These are phyloP conservation scores for Gonium pectorale DNA, from an alignment of 139 green algal species.

Conservation along the genomic window DNA sequence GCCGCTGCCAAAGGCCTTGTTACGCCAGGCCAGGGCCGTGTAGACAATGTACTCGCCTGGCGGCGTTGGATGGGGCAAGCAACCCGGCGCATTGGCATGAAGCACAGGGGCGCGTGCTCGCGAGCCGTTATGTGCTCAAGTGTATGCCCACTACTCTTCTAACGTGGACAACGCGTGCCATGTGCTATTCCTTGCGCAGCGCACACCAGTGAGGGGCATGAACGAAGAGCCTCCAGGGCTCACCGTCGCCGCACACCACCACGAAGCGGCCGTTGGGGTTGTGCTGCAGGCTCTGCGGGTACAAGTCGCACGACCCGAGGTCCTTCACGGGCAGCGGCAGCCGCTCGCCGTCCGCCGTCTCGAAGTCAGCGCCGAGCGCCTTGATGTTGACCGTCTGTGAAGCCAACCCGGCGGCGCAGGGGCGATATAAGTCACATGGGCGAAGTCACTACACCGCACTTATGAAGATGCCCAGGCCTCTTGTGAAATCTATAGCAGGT, in stretches of 20 bases:
- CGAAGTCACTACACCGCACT: too few relatives aligned
- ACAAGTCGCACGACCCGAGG: constrained; percentile 94
- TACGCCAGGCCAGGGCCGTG: constrained; percentile 98
- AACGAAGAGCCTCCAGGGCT: background rate
- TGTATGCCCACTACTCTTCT: too few relatives aligned
- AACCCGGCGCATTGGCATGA: too few relatives aligned
- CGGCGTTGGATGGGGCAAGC: too few relatives aligned
- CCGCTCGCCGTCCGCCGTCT: constrained; percentile 93
- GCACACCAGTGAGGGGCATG: background rate
- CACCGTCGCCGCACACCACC: constrained; percentile 93
- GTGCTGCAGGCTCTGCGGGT: constrained; percentile 93
- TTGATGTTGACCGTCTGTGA: constrained; percentile 91
- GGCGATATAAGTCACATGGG: too few relatives aligned
- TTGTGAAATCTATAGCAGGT: too few relatives aligned
- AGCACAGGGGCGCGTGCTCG: too few relatives aligned
- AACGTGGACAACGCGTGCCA: too few relatives aligned
- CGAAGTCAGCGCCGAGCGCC: constrained; percentile 77
- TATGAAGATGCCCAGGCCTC: too few relatives aligned
- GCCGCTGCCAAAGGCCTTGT: constrained; percentile 93
- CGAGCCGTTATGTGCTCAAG: too few relatives aligned
- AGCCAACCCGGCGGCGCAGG: too few relatives aligned
- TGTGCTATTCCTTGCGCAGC: too few relatives aligned
- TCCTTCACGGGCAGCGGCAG: constrained; percentile 97
- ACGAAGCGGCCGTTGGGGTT: constrained; percentile 98
- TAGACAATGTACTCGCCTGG: constrained; percentile 97